Evolutionary conservation across 352 stramenopile genomes (phyloP).

Genomic region (Peronospora belbahrii): DNA sequence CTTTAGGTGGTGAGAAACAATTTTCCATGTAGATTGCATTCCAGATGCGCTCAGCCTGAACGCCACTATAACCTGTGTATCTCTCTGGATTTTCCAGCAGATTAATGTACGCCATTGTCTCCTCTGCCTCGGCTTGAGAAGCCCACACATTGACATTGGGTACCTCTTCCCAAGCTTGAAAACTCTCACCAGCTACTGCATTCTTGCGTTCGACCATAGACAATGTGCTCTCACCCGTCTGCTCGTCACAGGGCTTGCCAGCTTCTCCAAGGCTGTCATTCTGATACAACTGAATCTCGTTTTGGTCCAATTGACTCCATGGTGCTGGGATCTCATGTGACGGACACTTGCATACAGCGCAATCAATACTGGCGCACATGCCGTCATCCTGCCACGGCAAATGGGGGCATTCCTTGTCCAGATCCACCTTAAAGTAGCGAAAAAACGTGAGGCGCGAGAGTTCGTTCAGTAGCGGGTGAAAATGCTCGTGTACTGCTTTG

Average conservation of each 20-base stretch:
- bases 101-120: slow-evolving; percentile 91
- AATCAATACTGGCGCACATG: slow-evolving; percentile 86
- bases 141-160: slow-evolving; percentile 51
- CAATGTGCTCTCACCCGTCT: slow-evolving; percentile 62
- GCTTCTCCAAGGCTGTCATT: slow-evolving; percentile 2
- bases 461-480: slow-evolving; percentile 72
- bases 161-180: slow-evolving; percentile 58
- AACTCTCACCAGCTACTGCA: slow-evolving; percentile 50
- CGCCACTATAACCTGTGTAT: slow-evolving; percentile 97
- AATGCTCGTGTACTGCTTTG: slow-evolving; percentile 72
- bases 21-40: slow-evolving; percentile 97
- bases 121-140: slow-evolving; percentile 44
- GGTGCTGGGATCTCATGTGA: slow-evolving; percentile 75
- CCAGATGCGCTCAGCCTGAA: slow-evolving; percentile 90
- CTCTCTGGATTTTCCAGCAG: slow-evolving; percentile 94
- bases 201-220: slow-evolving; percentile 73
- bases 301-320: slow-evolving; percentile 68
- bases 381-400: slow-evolving; percentile 82
- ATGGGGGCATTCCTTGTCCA: slow-evolving; percentile 84
- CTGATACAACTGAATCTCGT: slow-evolving; percentile 17
- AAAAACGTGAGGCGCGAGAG: slow-evolving; percentile 85
- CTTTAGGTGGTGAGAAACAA: slow-evolving; percentile 81
- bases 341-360: slow-evolving; percentile 84
- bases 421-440: slow-evolving; percentile 90
- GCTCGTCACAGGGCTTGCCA: slow-evolving; percentile 54